These are phyloP conservation scores for Blastobotrys petasosporus DNA, from an alignment of 1,139 yeast species.

Conservation along the genomic window DNA sequence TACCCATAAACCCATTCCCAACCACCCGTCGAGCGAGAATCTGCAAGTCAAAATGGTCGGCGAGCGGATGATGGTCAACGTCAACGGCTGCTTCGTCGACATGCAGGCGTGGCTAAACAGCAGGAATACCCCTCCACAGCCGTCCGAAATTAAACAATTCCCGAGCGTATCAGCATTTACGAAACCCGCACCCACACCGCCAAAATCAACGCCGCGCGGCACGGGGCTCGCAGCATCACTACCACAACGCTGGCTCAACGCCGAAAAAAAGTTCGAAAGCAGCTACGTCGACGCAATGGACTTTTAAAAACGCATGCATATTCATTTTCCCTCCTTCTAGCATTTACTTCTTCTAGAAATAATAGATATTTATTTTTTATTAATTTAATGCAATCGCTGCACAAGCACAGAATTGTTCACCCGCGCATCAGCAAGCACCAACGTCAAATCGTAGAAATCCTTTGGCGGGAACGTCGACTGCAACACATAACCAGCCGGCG, in stretches of 20 bases:
- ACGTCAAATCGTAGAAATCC: constrained; percentile 53
- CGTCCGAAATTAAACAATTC: background rate
- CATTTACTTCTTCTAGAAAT: background rate
- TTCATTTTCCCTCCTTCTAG: background rate
- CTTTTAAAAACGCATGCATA: constrained; percentile 5
- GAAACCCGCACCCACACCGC: background rate
- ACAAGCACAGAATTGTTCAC: constrained; percentile 81
- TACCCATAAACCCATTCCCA: background rate
- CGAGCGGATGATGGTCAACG: constrained; percentile 30
- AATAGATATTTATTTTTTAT: background rate
- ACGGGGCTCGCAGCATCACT: background rate
- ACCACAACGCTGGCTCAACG: background rate
- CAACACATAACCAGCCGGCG: constrained; percentile 54
- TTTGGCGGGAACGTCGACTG: constrained; percentile 82
- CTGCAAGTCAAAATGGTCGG: constrained; percentile 28
- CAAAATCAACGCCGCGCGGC: background rate
- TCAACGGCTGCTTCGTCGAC: constrained; percentile 25
- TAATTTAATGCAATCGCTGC: constrained; percentile 37
- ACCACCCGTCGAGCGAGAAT: constrained; percentile 10
- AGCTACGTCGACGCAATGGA: constrained; percentile 14
- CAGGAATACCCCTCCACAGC: constrained; percentile 13
- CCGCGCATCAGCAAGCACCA: constrained; percentile 67
- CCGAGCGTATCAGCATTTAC: background rate
- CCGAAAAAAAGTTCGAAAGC: constrained; percentile 8
- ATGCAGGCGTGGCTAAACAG: constrained; percentile 33